Conservation (phyloP, 306 rosid genomes). For the Prunus persica region Prunus_persica_NCBIv2 NC_034014.1:1298501-1299000, state of each 20-base stretch:
- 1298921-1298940: not conserved
- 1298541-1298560: not conserved
- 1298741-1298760: slow-evolving; percentile 18
- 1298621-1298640: not conserved
- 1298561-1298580: not conserved
- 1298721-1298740: not conserved
- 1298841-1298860: slow-evolving; percentile 86
- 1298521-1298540: not conserved
- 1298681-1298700: not conserved
- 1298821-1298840: slow-evolving; percentile 75
- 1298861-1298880: slow-evolving; percentile 70
- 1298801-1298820: slow-evolving; percentile 59
- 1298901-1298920: not conserved
- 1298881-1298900: slow-evolving; percentile 6
- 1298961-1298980: slow-evolving; percentile 55
- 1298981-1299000: slow-evolving; percentile 58
- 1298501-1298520: not conserved
- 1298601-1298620: not conserved
- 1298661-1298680: not conserved
- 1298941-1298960: slow-evolving; percentile 41
- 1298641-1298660: not conserved
- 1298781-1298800: slow-evolving; percentile 53
- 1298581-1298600: not conserved
- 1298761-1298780: not conserved
- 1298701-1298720: not conserved